Evolutionary conservation across 2,329 filamentous ascomycete genomes (phyloP).

Genomic region (Gnomoniopsis sp.): DNA sequence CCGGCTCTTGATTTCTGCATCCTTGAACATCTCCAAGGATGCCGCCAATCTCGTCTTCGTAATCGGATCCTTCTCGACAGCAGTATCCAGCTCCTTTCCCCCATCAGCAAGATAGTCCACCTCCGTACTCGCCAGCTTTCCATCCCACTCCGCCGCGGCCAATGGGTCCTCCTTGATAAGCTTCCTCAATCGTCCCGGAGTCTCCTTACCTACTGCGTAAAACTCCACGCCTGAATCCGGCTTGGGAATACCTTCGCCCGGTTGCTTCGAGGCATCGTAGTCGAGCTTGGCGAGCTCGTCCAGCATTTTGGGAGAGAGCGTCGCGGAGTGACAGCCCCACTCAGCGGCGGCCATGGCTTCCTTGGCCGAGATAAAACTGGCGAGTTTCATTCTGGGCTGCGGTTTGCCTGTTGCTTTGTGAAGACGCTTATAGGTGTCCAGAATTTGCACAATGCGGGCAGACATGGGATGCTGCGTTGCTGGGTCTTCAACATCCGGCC

Average conservation of each 20-base stretch:
- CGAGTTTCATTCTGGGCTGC: constrained; percentile 46
- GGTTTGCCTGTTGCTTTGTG: constrained; percentile 44
- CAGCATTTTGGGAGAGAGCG: constrained; percentile 38
- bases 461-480: constrained; percentile 45
- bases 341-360: constrained; percentile 45
- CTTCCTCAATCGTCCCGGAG: constrained; percentile 32
- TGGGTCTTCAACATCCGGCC: constrained; percentile 44
- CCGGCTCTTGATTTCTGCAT: constrained; percentile 27
- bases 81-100: constrained; percentile 38
- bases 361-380: constrained; percentile 39
- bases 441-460: constrained; percentile 43
- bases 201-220: constrained; percentile 32
- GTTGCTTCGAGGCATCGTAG: constrained; percentile 34
- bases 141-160: constrained; percentile 33
- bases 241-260: constrained; percentile 36
- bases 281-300: constrained; percentile 34
- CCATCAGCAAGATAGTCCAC: constrained; percentile 44
- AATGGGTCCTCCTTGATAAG: constrained; percentile 38
- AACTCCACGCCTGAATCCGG: constrained; percentile 28
- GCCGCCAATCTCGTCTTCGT: constrained; percentile 34
- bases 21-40: constrained; percentile 37
- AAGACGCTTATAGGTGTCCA: constrained; percentile 42
- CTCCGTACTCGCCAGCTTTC: constrained; percentile 35
- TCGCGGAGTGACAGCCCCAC: constrained; percentile 43
- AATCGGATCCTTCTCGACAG: constrained; percentile 36